Percentiles rank a stretch among this genome's conserved stretches.
Conservation (phyloP, 2,329 filamentous ascomycete genomes). For the Colletotrichum gigasporum region DNA sequence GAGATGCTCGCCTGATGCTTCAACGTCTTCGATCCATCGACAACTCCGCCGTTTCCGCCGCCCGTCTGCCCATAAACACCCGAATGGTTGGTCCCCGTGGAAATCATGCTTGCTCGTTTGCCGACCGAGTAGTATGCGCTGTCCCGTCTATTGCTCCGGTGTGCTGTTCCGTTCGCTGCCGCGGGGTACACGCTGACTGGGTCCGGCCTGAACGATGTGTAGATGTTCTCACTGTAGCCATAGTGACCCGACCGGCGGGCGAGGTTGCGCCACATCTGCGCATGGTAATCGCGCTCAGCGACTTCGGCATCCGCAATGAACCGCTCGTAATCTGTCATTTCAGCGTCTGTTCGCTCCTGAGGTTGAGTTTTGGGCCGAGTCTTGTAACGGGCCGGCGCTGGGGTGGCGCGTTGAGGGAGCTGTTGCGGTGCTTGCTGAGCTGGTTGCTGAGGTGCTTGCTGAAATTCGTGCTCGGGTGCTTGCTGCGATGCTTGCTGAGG, state of each 20-base stretch:
- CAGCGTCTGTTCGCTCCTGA: background rate
- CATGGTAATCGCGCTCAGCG: conserved; percentile 36
- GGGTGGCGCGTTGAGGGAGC: no score
- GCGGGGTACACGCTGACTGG: background rate
- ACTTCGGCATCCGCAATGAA: conserved; percentile 40
- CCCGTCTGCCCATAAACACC: conserved; percentile 7
- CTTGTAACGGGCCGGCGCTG: background rate
- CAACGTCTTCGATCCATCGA: conserved; percentile 19
- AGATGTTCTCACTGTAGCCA: conserved; percentile 14
- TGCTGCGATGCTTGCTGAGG: background rate
- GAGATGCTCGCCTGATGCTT: conserved; percentile 43
- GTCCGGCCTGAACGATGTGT: background rate
- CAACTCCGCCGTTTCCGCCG: background rate
- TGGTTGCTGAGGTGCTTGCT: background rate
- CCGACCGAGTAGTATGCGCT: conserved; percentile 25
- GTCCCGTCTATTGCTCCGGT: conserved; percentile 5
- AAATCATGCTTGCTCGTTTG: conserved; percentile 25
- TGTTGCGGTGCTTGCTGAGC: background rate
- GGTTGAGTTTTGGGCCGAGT: background rate
- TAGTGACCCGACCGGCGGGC: conserved; percentile 32
- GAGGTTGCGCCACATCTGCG: conserved; percentile 34
- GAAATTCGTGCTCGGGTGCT: background rate
- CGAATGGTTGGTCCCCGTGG: conserved; percentile 13
- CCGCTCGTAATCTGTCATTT: conserved; percentile 37
- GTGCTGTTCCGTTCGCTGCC: background rate